These are phyloP conservation scores for Cryptococcus wingfieldii DNA, from an alignment of 1,284 basidiomycete genomes.

Conservation along the genomic window DNA sequence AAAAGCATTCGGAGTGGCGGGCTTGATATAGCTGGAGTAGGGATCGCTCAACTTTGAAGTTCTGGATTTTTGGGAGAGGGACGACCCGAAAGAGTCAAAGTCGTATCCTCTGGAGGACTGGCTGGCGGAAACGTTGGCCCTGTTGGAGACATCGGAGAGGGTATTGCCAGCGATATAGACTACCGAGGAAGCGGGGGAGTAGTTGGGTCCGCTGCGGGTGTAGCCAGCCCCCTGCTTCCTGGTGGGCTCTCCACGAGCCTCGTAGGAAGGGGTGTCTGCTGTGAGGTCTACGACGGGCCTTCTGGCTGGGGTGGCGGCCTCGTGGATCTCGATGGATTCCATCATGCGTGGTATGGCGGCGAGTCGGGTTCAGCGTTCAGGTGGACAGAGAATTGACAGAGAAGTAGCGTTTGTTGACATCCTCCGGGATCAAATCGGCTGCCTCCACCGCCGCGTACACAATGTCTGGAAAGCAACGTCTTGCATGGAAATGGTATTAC, in stretches of 20 bases:
- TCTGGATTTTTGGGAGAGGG: slow-evolving; percentile 8
- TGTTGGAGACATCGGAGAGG: background rate
- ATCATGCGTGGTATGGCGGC: slow-evolving; percentile 1
- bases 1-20: slow-evolving; percentile 32
- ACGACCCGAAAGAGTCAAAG: slow-evolving; percentile 13
- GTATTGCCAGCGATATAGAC: background rate
- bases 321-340: slow-evolving; percentile 12
- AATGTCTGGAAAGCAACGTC: too few species aligned
- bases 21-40: slow-evolving; percentile 39
- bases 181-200: background rate
- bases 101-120: slow-evolving; percentile 1
- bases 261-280: slow-evolving; percentile 3
- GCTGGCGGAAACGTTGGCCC: slow-evolving; percentile 1
- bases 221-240: background rate
- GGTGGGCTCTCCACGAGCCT: background rate
- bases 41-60: background rate
- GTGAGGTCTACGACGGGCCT: slow-evolving; percentile 11
- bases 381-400: too few species aligned
- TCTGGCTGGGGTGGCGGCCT: slow-evolving; percentile 1
- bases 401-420: too few species aligned
- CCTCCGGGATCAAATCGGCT: too few species aligned
- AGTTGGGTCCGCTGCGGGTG: background rate
- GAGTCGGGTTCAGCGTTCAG: too few species aligned
- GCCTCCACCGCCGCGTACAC: too few species aligned
- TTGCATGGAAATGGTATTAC: too few species aligned